phyloP scores from a whole-genome alignment of 495 filamentous ascomycete genomes.

The Articulospora tetracladia region DNA sequence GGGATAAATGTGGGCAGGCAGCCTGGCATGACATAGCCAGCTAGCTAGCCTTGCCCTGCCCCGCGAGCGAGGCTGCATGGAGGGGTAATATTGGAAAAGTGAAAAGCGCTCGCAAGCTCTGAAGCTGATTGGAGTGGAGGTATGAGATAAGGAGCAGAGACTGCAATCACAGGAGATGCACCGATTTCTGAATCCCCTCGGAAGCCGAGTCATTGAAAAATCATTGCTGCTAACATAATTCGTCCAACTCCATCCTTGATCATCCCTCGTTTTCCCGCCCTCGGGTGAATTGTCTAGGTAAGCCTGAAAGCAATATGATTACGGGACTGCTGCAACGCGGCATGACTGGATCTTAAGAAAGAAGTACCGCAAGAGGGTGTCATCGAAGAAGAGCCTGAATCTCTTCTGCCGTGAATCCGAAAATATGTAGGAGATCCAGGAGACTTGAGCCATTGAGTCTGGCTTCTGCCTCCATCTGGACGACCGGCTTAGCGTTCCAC shows the following conservation, averaged over 20 bases:
- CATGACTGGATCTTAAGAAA: background rate
- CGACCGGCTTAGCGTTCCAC: conserved; percentile 88
- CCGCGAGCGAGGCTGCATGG: conserved; percentile 4
- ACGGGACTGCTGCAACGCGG: background rate
- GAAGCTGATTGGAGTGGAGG: background rate
- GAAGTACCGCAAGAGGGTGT: background rate
- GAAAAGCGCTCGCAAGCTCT: too few species aligned
- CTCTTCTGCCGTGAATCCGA: conserved; percentile 71
- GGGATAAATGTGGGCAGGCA: background rate
- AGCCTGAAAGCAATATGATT: background rate
- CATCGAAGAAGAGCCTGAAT: conserved; percentile 29
- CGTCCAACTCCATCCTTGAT: background rate
- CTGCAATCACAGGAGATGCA: background rate
- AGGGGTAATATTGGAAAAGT: background rate
- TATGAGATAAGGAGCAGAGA: background rate
- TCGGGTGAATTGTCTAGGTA: too few species aligned
- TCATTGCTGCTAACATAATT: background rate
- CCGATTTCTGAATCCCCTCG: background rate
- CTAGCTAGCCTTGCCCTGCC: background rate
- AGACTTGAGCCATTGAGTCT: conserved; percentile 77
- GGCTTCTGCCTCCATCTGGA: conserved; percentile 81
- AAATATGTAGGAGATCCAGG: conserved; percentile 76
- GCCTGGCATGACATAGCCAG: background rate
- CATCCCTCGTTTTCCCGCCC: background rate
- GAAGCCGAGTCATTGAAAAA: background rate